Conservation (phyloP, 331 rosid genomes). For the Acacia pycnantha region DNA sequence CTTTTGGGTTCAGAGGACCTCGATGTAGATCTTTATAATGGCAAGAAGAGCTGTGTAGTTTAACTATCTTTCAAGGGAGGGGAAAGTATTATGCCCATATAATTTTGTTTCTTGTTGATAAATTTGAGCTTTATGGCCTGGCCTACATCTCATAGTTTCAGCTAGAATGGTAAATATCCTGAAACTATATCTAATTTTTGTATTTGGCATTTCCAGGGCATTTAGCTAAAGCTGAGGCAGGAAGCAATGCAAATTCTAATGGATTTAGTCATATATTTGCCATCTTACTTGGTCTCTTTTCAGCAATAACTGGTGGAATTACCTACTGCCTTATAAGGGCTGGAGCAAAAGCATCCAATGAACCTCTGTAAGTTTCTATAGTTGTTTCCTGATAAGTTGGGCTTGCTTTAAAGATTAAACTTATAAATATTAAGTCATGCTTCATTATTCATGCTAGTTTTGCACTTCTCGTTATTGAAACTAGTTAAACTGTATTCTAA, state of each 20-base stretch:
- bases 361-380: slow-evolving; percentile 65
- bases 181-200: slow-evolving; percentile 27
- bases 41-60: neutral
- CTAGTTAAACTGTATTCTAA: neutral
- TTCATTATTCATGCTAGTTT: slow-evolving; percentile 1
- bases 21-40: neutral
- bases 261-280: slow-evolving; percentile 35
- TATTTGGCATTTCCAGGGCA: slow-evolving; percentile 52
- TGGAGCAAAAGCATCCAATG: slow-evolving; percentile 80
- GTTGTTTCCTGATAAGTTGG: neutral
- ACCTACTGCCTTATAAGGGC: slow-evolving; percentile 76
- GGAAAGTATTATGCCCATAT: neutral
- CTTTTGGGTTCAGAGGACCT: neutral
- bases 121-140: slow-evolving; percentile 11
- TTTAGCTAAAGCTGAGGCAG: slow-evolving; percentile 49
- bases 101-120: neutral
- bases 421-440: neutral
- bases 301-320: slow-evolving; percentile 69
- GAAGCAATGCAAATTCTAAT: slow-evolving; percentile 30
- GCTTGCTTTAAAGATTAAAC: neutral
- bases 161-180: slow-evolving; percentile 15
- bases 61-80: neutral
- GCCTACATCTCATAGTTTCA: slow-evolving; percentile 21
- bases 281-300: slow-evolving; percentile 58
- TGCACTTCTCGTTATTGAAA: neutral